Percentiles rank a stretch among this genome's conserved stretches.
phyloP scores from a whole-genome alignment of 208 protist genomes.

The Wallacemonas rigidus region DNA sequence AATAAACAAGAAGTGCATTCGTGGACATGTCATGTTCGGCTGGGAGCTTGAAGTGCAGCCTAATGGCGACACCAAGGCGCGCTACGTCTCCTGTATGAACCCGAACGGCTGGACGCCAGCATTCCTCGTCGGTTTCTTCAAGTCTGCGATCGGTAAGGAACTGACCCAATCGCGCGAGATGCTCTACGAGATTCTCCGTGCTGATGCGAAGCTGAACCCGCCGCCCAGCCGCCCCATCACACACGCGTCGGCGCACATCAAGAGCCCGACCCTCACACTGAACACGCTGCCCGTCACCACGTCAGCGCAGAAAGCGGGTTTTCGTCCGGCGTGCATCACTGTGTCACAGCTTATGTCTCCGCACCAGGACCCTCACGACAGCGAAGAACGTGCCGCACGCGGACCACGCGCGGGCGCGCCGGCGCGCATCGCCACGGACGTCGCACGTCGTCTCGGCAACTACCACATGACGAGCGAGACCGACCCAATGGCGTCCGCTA shows the following conservation, averaged over 20 bases:
- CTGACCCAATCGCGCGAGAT: conserved; percentile 57
- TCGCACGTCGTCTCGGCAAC: neutral
- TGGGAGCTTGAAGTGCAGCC: conserved; percentile 62
- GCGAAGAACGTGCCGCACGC: too few species aligned
- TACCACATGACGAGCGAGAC: neutral
- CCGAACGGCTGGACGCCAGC: conserved; percentile 85
- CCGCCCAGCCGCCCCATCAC: too few species aligned
- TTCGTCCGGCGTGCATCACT: too few species aligned
- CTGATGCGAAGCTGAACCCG: neutral
- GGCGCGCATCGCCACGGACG: neutral
- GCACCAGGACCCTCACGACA: too few species aligned
- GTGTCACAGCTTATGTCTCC: too few species aligned
- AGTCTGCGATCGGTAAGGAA: conserved; percentile 83
- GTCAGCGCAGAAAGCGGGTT: neutral
- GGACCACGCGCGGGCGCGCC: neutral
- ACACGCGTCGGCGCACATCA: neutral
- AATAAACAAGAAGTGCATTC: conserved; percentile 42
- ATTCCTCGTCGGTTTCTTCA: conserved; percentile 87
- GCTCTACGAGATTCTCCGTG: conserved; percentile 45
- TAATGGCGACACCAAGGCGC: conserved; percentile 48
- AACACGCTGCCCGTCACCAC: neutral
- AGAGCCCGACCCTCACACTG: neutral
- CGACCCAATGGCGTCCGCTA: neutral
- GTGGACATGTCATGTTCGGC: conserved; percentile 54
- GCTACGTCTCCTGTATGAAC: conserved; percentile 83